A percentile compares a stretch with the other conserved stretches of the same genome.
Conservation (phyloP, 345 rosid genomes). For the Dipteronia dyeriana region DNA sequence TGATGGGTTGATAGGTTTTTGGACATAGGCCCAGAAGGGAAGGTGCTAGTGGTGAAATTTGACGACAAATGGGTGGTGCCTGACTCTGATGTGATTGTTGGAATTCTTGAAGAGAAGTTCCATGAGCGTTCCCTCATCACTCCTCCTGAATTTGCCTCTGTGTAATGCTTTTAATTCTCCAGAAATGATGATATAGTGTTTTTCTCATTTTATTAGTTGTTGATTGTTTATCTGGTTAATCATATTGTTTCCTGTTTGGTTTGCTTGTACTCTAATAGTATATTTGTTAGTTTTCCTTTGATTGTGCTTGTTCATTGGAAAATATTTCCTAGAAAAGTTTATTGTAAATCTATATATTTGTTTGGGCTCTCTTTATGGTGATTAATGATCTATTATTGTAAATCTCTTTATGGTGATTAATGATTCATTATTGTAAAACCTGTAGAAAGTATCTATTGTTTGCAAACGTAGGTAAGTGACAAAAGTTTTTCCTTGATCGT, state of each 20-base stretch:
- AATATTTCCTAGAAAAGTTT: neutral
- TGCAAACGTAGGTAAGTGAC: no score
- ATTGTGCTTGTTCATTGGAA: neutral
- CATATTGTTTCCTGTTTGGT: no score
- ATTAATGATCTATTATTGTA: neutral
- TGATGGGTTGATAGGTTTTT: constrained; percentile 53
- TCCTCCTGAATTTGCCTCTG: constrained; percentile 65
- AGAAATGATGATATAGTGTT: no score
- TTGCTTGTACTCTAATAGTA: neutral
- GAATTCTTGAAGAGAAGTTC: constrained; percentile 73
- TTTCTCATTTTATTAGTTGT: neutral
- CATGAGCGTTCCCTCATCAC: constrained; percentile 70
- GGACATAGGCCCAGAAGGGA: constrained; percentile 80
- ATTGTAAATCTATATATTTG: no score
- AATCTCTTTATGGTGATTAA: no score
- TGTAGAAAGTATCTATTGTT: neutral
- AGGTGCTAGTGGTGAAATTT: constrained; percentile 72
- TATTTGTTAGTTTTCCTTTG: neutral
- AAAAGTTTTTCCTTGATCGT: no score
- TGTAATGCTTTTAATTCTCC: constrained; percentile 36
- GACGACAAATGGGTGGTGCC: constrained; percentile 84
- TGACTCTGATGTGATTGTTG: constrained; percentile 85
- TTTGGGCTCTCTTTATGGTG: neutral
- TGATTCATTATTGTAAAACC: neutral
- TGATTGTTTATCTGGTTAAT: neutral